phyloP scores from a whole-genome alignment of 108 stramenopile genomes.

The Cyclotella atomus region DNA sequence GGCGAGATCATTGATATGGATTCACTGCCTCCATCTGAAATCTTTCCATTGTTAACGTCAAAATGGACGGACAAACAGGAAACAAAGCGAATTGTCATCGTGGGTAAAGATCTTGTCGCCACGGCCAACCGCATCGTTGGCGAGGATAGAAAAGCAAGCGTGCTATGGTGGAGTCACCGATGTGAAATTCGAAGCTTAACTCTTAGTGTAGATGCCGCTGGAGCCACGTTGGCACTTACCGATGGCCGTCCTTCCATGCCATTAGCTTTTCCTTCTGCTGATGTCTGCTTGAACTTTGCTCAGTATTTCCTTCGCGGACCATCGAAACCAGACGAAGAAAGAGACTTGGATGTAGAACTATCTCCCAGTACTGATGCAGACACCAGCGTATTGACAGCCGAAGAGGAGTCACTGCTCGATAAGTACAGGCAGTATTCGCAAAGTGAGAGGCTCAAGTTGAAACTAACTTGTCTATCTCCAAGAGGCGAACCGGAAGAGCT shows the following conservation, averaged over 20 bases:
- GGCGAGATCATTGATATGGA: slow-evolving; percentile 44
- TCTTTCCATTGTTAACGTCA: slow-evolving; percentile 19
- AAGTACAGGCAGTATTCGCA: slow-evolving; percentile 35
- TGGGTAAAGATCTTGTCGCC: background rate
- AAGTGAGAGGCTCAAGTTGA: slow-evolving; percentile 31
- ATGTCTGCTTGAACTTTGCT: slow-evolving; percentile 73
- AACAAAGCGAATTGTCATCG: background rate
- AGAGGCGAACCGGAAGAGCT: slow-evolving; percentile 25
- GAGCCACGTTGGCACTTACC: slow-evolving; percentile 55
- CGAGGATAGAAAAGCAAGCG: slow-evolving; percentile 35
- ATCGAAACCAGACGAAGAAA: slow-evolving; percentile 7
- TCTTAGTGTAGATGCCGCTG: slow-evolving; percentile 71
- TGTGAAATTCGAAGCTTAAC: slow-evolving; percentile 67
- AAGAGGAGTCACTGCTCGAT: slow-evolving; percentile 37
- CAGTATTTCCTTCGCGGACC: slow-evolving; percentile 68
- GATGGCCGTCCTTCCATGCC: slow-evolving; percentile 50
- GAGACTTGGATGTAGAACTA: background rate
- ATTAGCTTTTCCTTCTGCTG: slow-evolving; percentile 60
- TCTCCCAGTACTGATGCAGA: slow-evolving; percentile 6
- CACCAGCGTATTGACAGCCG: slow-evolving; percentile 19
- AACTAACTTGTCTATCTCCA: slow-evolving; percentile 39
- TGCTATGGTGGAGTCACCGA: slow-evolving; percentile 63
- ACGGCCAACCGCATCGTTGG: slow-evolving; percentile 17
- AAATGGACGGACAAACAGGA: background rate
- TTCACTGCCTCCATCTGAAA: slow-evolving; percentile 22